Percentiles rank a stretch among this genome's conserved stretches.
These are phyloP conservation scores for Marchantia paleacea DNA, from an alignment of 225 moss, liverwort and hornwort species.

Conservation along the genomic window DNA sequence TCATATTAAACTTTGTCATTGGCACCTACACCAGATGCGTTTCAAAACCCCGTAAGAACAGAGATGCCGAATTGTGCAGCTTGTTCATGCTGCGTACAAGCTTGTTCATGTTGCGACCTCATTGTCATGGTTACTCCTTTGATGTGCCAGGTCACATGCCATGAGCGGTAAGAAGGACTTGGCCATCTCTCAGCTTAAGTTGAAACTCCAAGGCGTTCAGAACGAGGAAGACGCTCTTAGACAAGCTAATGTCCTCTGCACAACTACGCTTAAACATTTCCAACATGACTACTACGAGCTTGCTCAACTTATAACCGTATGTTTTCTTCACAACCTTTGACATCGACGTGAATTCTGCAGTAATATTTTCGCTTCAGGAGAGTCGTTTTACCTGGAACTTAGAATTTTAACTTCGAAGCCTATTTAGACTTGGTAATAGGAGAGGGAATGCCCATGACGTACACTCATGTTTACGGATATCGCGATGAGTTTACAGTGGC, in stretches of 20 bases:
- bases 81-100: not conserved
- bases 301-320: conserved; percentile 59
- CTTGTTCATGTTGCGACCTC: not conserved
- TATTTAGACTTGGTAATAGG: not conserved
- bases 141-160: conserved; percentile 48
- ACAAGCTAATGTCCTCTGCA: conserved; percentile 37
- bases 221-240: conserved; percentile 51
- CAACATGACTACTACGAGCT: conserved; percentile 75
- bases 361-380: no score
- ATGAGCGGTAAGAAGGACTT: conserved; percentile 54
- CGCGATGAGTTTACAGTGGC: no score
- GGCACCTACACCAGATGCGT: no score
- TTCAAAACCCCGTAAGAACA: no score
- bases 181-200: conserved; percentile 48
- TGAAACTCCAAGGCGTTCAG: conserved; percentile 53
- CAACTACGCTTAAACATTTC: conserved; percentile 52
- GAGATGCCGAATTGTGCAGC: no score
- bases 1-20: not conserved
- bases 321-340: not conserved
- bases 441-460: not conserved
- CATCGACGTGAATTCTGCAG: no score
- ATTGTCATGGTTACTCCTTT: not conserved
- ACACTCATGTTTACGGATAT: no score
- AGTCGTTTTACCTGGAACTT: no score
- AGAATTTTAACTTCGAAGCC: no score